Evolutionary conservation across 2,329 filamentous ascomycete species (phyloP), one percentile per base, ranked within the genome.

Genomic region (Boeremia lycopersici): DNA sequence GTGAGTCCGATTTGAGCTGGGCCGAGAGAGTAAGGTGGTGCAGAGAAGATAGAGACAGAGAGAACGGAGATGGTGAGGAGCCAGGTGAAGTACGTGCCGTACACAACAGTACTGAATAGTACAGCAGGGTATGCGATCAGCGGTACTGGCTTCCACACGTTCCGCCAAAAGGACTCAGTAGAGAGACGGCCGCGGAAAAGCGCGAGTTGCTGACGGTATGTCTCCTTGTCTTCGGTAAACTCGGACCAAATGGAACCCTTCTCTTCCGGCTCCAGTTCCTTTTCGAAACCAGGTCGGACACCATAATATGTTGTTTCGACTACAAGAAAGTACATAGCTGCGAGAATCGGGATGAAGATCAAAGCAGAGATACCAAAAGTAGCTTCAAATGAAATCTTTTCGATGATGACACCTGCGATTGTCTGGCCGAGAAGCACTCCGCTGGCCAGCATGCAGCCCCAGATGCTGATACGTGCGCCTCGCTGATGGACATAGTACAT

Each of bases 11-110:
- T 89, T 67, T 90, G 78, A 45, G 90, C 89, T 73, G 96, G 91
- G 57, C 85, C 82, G 82, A 93, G 96, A 77, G 86, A 91, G 43
- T 93, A 84, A 0, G 92, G 92, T 1, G 89, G 87, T 0, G 88
- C 86, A 26, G 93, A 82, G 78, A 96, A 96, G 64, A 96, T 86
- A 53, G 88, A 86, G n/a, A 89, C 91, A n/a, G 96, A 81, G 55
- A 96, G 88, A 49, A 96, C 90, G 40, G 91, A 93, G 59, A 72
- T 95, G 69, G 96, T 91, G 13, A 97, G 89, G 1, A 93, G 96
- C 93, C 93, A 97, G 53, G 92, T 92, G 69, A 97, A 96, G 72
- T 96, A 86, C 2, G 89, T 86, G 4, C 92, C 92, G 78, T 96
- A 93, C 33, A 92, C 90, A 6, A 97, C 78, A 60, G 83, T 86